Conservation (phyloP, 352 stramenopile species). For the Globisporangium solare region DNA sequence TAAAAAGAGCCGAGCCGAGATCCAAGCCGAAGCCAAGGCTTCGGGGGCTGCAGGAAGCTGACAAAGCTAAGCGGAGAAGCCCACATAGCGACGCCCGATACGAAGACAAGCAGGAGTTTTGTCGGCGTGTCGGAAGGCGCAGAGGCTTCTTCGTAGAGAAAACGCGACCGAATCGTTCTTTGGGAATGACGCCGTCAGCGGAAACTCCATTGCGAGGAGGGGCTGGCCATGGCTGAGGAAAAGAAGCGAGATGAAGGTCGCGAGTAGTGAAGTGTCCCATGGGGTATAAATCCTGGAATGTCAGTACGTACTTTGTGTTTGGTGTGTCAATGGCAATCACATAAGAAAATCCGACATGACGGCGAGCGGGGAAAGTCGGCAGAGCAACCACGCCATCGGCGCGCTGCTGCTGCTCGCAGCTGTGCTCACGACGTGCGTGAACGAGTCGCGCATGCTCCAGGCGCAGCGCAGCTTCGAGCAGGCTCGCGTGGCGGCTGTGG, state of each 20-base stretch:
- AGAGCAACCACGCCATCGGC: constrained; percentile 28
- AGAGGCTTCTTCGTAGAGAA: constrained; percentile 7
- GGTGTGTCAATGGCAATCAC: too few relatives aligned
- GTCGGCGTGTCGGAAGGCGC: neutral
- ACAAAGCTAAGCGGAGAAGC: constrained; percentile 12
- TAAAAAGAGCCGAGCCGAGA: constrained; percentile 27
- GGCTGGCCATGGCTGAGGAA: constrained; percentile 25
- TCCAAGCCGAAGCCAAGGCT: constrained; percentile 31
- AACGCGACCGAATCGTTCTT: constrained; percentile 6
- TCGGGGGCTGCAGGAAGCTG: constrained; percentile 30
- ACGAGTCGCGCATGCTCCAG: constrained; percentile 49
- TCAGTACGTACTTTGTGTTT: too few relatives aligned
- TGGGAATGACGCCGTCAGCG: constrained; percentile 32
- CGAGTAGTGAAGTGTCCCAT: too few relatives aligned
- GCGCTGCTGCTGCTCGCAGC: constrained; percentile 42
- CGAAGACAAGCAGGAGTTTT: too few relatives aligned
- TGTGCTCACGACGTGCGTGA: constrained; percentile 42
- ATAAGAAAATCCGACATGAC: too few relatives aligned
- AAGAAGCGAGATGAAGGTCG: constrained; percentile 5
- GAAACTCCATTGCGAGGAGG: constrained; percentile 23
- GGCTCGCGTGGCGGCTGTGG: constrained; percentile 24
- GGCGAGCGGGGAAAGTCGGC: constrained; percentile 1
- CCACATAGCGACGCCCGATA: too few relatives aligned
- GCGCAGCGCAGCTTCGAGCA: constrained; percentile 49
- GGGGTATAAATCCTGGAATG: too few relatives aligned